Evolutionary conservation across 176 grass and related monocot species (phyloP), one percentile per base, ranked within the genome.

Genomic region (Calamus simplicifolius): DNA sequence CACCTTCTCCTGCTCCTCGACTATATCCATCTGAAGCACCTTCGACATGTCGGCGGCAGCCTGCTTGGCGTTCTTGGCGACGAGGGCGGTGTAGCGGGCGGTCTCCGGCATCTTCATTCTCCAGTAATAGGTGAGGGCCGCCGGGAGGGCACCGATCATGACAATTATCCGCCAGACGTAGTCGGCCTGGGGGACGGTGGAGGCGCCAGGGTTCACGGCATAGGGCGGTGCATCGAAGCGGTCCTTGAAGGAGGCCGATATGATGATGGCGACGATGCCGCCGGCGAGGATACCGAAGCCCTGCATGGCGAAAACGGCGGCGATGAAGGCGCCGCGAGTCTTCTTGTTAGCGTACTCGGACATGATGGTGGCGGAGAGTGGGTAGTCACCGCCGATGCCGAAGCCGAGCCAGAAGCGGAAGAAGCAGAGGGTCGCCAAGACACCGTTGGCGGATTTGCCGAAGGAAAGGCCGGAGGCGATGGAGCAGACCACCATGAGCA

Each of bases 341-440:
- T 52, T 67, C 70, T 93, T 93, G 77, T 84, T 90, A 3, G 87
- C 87, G 58, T 90, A 90, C 68, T 90, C 87, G 0, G 87, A 85
- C 87, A 85, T 85, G 61, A 90, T 90, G 25, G 86, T 90, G 14
- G 82, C 87, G 1, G 62, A 67, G 0, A 88, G 71, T 0, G 84
- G 84, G 65, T 94, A 88, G 63, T 94, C 84, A 4, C 84, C 89
- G 18, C 84, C 89, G 57, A 94, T 57, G 38, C 89, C 89, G 72
- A 94, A 88, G 21, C 89, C 89, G 16, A 94, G 80, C 89, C 84
- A 94, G 77, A 94, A 94, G 3, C 77, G 80, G 71, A 88, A 94
- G 89, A 88, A 94, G 48, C 80, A 88, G 7, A 94, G 84, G 25
- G 84, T 79, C 0, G 14, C 25, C 0, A 94, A 64, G 5, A 88